phyloP scores from a whole-genome alignment of 2,329 filamentous ascomycete species.

The Bipolaris zeicola region DNA sequence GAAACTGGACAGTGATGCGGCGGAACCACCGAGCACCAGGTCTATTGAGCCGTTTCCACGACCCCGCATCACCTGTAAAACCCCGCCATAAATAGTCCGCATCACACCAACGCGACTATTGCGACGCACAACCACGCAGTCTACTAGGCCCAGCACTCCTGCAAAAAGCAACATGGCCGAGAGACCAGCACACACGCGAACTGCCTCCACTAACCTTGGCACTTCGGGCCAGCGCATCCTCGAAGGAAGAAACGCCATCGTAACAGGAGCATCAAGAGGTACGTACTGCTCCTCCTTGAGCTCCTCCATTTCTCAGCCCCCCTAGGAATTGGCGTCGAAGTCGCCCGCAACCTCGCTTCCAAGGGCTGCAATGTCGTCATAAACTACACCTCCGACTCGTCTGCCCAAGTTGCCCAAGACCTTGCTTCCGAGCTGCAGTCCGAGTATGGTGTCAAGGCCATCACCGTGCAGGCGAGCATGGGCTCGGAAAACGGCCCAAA shows the following conservation, averaged over 20 bases:
- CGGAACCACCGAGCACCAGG: conserved; percentile 23
- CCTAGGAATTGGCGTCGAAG: conserved; percentile 73
- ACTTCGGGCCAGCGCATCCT: conserved; percentile 46
- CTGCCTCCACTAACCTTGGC: conserved; percentile 49
- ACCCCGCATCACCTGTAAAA: conserved; percentile 24
- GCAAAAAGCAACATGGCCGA: conserved; percentile 42
- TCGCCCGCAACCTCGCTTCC: conserved; percentile 71
- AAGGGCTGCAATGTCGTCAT: conserved; percentile 73
- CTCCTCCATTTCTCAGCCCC: conserved; percentile 4
- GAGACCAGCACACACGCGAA: conserved; percentile 43
- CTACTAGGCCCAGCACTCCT: conserved; percentile 1
- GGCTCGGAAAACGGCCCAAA: conserved; percentile 65
- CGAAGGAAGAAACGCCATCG: conserved; percentile 76
- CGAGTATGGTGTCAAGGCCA: conserved; percentile 64
- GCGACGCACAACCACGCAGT: not conserved
- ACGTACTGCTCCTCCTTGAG: conserved; percentile 15
- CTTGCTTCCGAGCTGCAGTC: conserved; percentile 62
- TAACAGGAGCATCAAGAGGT: conserved; percentile 82
- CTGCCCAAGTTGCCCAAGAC: conserved; percentile 56
- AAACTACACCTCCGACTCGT: conserved; percentile 72
- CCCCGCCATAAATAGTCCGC: conserved; percentile 26
- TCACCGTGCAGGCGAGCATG: conserved; percentile 74
- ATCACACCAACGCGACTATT: not conserved
- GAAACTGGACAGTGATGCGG: conserved; percentile 13
- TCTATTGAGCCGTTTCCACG: conserved; percentile 22